phyloP scores from a whole-genome alignment of 345 rosid species.

The Chamaenerion angustifolium region DNA sequence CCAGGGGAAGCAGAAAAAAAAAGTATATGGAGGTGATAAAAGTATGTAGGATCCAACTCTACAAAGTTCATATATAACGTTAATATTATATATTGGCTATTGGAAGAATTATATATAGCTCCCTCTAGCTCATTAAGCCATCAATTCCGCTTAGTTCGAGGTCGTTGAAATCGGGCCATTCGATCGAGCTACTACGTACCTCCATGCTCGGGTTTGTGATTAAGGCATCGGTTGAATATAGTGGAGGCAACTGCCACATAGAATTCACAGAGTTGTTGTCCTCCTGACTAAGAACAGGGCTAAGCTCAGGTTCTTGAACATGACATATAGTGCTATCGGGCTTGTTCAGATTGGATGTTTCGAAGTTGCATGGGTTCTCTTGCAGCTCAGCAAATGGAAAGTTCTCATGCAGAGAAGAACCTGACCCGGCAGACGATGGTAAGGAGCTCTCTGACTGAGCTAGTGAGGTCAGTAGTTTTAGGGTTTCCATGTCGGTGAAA shows the following conservation, averaged over 20 bases:
- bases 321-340: neutral
- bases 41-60: too few relatives aligned
- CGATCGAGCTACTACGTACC: constrained; percentile 14
- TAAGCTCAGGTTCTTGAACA: constrained; percentile 11
- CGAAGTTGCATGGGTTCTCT: constrained; percentile 15
- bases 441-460: neutral
- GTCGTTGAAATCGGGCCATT: constrained; percentile 29
- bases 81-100: too few relatives aligned
- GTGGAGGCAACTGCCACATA: constrained; percentile 23
- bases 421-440: constrained; percentile 8
- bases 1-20: too few relatives aligned
- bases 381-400: constrained; percentile 38
- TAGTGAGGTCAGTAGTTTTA: constrained; percentile 17
- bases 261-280: constrained; percentile 15
- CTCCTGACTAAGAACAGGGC: constrained; percentile 12
- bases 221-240: constrained; percentile 4
- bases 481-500: constrained; percentile 22
- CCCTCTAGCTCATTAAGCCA: too few relatives aligned
- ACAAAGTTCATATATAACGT: too few relatives aligned
- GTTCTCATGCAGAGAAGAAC: constrained; percentile 10
- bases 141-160: constrained; percentile 18
- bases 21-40: too few relatives aligned
- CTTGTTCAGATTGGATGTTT: constrained; percentile 8
- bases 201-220: constrained; percentile 10
- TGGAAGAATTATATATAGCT: too few relatives aligned